phyloP scores from a whole-genome alignment of 257 asterid species.

The Forsythia viridissima region DNA sequence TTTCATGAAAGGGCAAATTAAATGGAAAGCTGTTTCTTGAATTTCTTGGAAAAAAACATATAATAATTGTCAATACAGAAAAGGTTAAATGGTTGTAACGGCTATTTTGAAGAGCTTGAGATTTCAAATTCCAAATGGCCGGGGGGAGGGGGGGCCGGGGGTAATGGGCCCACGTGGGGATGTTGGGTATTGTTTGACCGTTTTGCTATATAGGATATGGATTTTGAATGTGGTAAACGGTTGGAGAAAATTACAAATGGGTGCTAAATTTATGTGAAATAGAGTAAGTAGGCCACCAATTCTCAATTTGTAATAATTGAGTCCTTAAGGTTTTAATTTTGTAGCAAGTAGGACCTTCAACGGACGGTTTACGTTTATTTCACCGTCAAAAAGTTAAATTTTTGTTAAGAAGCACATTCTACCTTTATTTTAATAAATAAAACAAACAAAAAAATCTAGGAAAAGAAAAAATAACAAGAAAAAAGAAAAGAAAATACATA shows the following conservation, averaged over 20 bases:
- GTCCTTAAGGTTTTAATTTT: background rate
- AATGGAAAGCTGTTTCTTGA: background rate
- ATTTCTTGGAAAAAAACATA: constrained; percentile 21
- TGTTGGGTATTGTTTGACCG: background rate
- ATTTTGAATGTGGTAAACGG: background rate
- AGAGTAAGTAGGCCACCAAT: background rate
- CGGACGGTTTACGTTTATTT: background rate
- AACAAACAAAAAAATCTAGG: background rate
- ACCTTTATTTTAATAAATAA: background rate
- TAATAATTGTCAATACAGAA: constrained; percentile 29
- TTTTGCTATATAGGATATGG: background rate
- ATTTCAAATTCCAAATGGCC: constrained; percentile 61
- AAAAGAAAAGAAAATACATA: too few species aligned
- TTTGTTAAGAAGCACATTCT: background rate
- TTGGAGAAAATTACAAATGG: background rate
- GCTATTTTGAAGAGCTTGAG: constrained; percentile 57
- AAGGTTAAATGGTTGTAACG: constrained; percentile 65
- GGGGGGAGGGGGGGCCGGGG: background rate
- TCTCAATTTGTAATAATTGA: background rate
- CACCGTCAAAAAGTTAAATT: background rate
- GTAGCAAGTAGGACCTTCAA: background rate
- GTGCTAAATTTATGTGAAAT: background rate
- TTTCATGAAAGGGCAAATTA: background rate
- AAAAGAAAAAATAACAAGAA: too few species aligned
- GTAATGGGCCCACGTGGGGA: background rate